Base-by-base conservation (phyloP, 2,329 filamentous ascomycete genomes). In the Rachicladosporium sp. region DNA sequence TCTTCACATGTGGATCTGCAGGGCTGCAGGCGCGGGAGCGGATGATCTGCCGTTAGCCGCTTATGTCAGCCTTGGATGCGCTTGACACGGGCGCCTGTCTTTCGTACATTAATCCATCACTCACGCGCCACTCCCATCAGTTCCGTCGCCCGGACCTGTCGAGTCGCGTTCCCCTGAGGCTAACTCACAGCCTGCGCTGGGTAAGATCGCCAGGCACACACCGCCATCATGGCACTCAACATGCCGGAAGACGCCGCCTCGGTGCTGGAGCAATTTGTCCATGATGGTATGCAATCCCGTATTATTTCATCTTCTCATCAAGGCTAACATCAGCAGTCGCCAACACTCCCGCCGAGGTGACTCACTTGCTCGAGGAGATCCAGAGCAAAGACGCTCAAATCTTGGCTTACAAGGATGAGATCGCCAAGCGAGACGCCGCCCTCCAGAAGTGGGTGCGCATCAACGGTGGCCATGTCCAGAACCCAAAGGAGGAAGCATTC, bases 281-380 rank as follows among this genome's bases (percentile, higher is more conserved):
- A 80, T 51, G 76, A 80, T 67, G 73, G 70, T 71, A n/a, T n/a
- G n/a, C n/a, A n/a, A n/a, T n/a, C n/a, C n/a, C n/a, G n/a, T n/a
- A n/a, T n/a, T n/a, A n/a, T n/a, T n/a, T n/a, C n/a, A n/a, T n/a
- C n/a, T n/a, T n/a, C n/a, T n/a, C n/a, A n/a, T n/a, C n/a, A n/a
- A n/a, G n/a, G n/a, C 21, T 39, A 11, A 46, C 21, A 13, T 8
- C 4, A 38, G 4, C 45, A 69, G 80, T 82, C 12, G 78, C 82
- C 52, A 91, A 91, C 54, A 70, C 89, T 21, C 83, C 83, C 45
- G 81, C 84, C 46, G 84, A 91, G 62, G 78, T 91, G 43, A 78
- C 80, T 12, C 87, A 88, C 64, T 71, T 89, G 46, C 80, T 88
- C 54, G 83, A 88, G 56, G 84, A 91, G 62, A 83, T 89, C 46